Base-by-base conservation (phyloP, 192 early-diverging fungal genomes). In the Umbelopsis sp. region DNA sequence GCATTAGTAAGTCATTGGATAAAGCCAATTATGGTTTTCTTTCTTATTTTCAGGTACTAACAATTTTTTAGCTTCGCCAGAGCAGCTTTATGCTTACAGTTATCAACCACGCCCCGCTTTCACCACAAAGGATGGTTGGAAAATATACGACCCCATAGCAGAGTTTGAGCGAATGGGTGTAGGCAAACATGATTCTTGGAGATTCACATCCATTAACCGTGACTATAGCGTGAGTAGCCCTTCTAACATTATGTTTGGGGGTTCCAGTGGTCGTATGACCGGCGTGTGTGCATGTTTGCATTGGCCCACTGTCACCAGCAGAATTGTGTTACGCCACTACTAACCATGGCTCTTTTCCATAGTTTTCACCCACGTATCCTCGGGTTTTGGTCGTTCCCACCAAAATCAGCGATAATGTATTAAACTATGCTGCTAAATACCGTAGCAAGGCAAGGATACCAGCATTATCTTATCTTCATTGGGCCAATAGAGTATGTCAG, bases 351-450 rank as follows among this genome's bases (percentile, higher is more conserved):
- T 66, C 41, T 71, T 58, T 25, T 12, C 69, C n/a, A 10, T 76
- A 93, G 89, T 88, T 97, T 71, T 96, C 91, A 48, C 82, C 91
- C 2, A 97, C 97, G 15, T 99, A 99, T 76, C 96, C 97, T 23
- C 70, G 83, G 0, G 67, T 85, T 7, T 73, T 99, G 51, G 91
- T 86, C 0, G 95, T 99, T 8, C 97, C 97, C 15, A 48, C 82
- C 15, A 89, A 85, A 71, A 97, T 99, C 71, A 94, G 90, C 70
- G 97, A 99, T 74, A 92, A 89, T 49, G 90, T 92, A 18, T 77
- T 99, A 69, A 90, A 85, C 21, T 91, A 99, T 81, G 95, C 94
- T 9, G 90, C 85, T 21, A 91, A 90, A 78, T 95, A 96, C 74
- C 83, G 97, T 67, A 95, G 93, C 80, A 98, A 97, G 79, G 81